Conservation (phyloP, 176 grass and related monocot species). For the Eremochloa ophiuroides region DNA sequence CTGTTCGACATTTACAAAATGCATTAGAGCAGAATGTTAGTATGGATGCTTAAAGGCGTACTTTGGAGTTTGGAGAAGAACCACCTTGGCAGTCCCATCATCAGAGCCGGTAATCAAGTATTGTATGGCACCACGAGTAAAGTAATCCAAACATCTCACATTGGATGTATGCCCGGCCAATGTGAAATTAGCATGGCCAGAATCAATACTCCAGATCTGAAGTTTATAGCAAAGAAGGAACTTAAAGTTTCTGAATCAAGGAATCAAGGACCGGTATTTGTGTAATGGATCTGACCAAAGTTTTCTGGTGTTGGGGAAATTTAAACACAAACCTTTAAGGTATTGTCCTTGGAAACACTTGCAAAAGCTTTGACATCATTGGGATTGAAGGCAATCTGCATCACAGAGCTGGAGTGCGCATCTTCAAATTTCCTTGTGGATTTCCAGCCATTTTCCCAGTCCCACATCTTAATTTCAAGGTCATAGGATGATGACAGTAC, state of each 20-base stretch:
- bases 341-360: slow-evolving; percentile 58
- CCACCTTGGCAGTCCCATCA: slow-evolving; percentile 49
- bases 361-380: slow-evolving; percentile 48
- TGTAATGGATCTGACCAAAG: neutral
- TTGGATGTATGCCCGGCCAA: slow-evolving; percentile 31
- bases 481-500: slow-evolving; percentile 50
- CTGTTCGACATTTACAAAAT: slow-evolving; percentile 22
- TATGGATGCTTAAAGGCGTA: neutral
- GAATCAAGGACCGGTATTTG: neutral
- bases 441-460: slow-evolving; percentile 54
- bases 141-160: slow-evolving; percentile 50
- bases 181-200: slow-evolving; percentile 33
- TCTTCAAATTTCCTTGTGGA: slow-evolving; percentile 39
- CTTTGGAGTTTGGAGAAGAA: neutral
- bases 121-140: slow-evolving; percentile 37
- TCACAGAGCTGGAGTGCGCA: slow-evolving; percentile 40
- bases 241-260: neutral
- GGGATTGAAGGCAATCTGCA: slow-evolving; percentile 48
- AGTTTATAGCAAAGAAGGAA: neutral
- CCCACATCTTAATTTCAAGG: slow-evolving; percentile 50
- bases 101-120: slow-evolving; percentile 60
- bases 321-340: slow-evolving; percentile 44
- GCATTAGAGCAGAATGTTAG: neutral
- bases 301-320: neutral
- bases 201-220: slow-evolving; percentile 61